These are phyloP conservation scores for Cyberlindnera mississippiensis DNA, from an alignment of 805 yeast species.

Conservation along the genomic window DNA sequence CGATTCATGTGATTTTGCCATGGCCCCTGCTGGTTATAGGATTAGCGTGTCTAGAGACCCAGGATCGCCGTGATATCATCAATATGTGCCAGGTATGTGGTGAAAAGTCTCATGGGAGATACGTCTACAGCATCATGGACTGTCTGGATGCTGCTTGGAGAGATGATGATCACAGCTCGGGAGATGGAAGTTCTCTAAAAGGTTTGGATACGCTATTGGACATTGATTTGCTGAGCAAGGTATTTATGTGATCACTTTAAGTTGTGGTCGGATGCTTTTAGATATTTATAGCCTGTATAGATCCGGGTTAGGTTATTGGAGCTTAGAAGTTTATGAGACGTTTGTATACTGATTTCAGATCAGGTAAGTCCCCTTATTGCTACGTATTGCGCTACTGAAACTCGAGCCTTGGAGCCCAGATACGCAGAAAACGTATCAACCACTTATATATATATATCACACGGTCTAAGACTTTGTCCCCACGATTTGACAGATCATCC, in stretches of 20 bases:
- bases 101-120: conserved; percentile 11
- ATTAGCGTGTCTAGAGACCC: conserved; percentile 2
- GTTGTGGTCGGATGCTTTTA: too few relatives aligned
- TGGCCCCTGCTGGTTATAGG: conserved; percentile 12
- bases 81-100: conserved; percentile 1
- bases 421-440: too few relatives aligned
- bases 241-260: neutral
- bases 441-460: too few relatives aligned
- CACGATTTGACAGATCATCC: too few relatives aligned
- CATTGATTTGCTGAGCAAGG: conserved; percentile 1
- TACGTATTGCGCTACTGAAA: too few relatives aligned
- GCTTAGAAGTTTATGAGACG: too few relatives aligned
- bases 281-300: too few relatives aligned
- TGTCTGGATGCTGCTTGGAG: conserved; percentile 10
- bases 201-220: conserved; percentile 7
- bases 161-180: neutral
- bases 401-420: too few relatives aligned
- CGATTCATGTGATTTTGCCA: conserved; percentile 10
- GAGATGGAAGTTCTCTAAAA: neutral
- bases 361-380: too few relatives aligned
- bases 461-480: too few relatives aligned
- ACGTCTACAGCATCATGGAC: conserved; percentile 4
- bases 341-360: too few relatives aligned
- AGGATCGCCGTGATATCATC: neutral
- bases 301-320: too few relatives aligned